A percentile compares a stretch with the other conserved stretches of the same genome.
phyloP scores from a whole-genome alignment of 768 basidiomycete genomes.

The Trametes coccinea region DNA sequence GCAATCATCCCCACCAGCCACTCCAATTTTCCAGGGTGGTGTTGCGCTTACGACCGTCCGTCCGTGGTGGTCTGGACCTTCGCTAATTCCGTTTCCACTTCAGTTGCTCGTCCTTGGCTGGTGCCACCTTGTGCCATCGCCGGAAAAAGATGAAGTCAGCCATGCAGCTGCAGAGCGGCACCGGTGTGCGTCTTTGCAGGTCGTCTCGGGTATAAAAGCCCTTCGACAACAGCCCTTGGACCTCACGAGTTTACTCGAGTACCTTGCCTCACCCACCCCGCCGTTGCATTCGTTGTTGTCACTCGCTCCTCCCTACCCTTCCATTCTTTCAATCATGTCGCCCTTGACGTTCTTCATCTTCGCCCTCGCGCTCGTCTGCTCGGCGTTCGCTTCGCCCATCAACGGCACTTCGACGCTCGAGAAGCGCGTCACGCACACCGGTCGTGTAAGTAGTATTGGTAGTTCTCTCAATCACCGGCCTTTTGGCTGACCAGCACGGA shows the following conservation, averaged over 20 bases:
- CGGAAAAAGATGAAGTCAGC: conserved; percentile 17
- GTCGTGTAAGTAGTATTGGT: conserved; percentile 48
- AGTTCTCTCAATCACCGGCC: not conserved
- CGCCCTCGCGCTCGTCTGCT: conserved; percentile 43
- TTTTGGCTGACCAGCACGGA: conserved; percentile 1
- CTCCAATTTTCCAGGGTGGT: conserved; percentile 18
- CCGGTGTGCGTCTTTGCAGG: not conserved
- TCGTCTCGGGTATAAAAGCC: conserved; percentile 26
- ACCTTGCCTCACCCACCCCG: conserved; percentile 24
- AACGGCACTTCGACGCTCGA: conserved; percentile 42
- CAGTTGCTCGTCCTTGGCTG: not conserved
- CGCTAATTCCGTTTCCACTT: not conserved
- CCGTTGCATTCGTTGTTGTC: conserved; percentile 22
- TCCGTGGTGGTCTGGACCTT: conserved; percentile 1
- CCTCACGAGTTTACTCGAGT: conserved; percentile 29
- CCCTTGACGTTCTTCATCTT: conserved; percentile 38
- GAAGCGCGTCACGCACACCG: conserved; percentile 54
- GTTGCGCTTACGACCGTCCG: conserved; percentile 7
- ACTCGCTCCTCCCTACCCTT: conserved; percentile 14
- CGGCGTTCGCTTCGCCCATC: conserved; percentile 48
- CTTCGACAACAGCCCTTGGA: not conserved
- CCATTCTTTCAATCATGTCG: conserved; percentile 37
- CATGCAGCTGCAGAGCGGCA: conserved; percentile 14
- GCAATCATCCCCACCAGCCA: conserved; percentile 4
- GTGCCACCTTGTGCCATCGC: conserved; percentile 1